Evolutionary conservation across 352 stramenopile genomes (phyloP).

Genomic region (Thraustochytrium striatum): DNA sequence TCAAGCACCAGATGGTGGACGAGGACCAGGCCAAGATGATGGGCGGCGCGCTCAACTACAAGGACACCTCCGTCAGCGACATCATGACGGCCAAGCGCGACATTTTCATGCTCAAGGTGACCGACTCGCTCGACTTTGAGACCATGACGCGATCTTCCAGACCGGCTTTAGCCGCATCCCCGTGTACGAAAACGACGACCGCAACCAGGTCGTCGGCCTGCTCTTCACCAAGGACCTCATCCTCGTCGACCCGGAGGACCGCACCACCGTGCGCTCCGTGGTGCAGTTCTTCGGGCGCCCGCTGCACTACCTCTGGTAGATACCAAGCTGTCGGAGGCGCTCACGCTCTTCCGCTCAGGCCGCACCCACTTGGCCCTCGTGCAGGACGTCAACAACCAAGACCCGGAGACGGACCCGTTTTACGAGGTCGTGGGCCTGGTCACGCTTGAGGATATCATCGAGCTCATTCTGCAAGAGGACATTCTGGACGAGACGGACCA

Average conservation of each 20-base stretch:
- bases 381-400: slow-evolving; percentile 75
- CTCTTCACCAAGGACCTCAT: slow-evolving; percentile 98
- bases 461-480: slow-evolving; percentile 92
- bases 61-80: slow-evolving; percentile 76
- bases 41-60: slow-evolving; percentile 87
- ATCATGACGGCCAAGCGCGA: slow-evolving; percentile 89
- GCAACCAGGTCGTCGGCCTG: slow-evolving; percentile 87
- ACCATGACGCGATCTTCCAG: slow-evolving; percentile 90
- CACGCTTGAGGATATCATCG: slow-evolving; percentile 96
- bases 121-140: slow-evolving; percentile 57
- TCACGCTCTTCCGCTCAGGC: slow-evolving; percentile 88
- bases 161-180: slow-evolving; percentile 91
- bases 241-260: slow-evolving; percentile 93
- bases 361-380: slow-evolving; percentile 89
- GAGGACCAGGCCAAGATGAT: slow-evolving; percentile 87
- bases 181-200: slow-evolving; percentile 64
- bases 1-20: slow-evolving; percentile 85
- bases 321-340: slow-evolving; percentile 76
- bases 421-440: slow-evolving; percentile 95
- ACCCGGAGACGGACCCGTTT: slow-evolving; percentile 76
- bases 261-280: slow-evolving; percentile 66
- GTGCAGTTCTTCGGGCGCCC: slow-evolving; percentile 72
- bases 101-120: slow-evolving; percentile 84
- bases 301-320: slow-evolving; percentile 53
- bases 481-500: slow-evolving; percentile 90